Base-by-base conservation (phyloP, 1,284 basidiomycete genomes). In the Amylostereum areolatum region DNA sequence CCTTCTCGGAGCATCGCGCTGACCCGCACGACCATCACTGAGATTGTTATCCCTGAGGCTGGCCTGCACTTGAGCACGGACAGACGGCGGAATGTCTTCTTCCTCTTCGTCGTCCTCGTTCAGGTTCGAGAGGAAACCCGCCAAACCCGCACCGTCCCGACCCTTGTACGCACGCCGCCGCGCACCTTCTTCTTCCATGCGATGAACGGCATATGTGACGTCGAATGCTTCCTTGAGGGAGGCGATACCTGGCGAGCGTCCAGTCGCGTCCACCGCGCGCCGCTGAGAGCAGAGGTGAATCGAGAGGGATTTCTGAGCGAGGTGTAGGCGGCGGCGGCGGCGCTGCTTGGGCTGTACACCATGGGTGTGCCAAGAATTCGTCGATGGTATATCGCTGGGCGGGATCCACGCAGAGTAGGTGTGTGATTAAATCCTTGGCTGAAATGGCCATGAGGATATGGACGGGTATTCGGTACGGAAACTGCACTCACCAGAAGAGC, bases 141-240 rank as follows among this genome's bases (percentile, higher is more conserved):
- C 54, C 9, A 7, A 78, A 12, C 77, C 75, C n/a, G 89, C 90
- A 1, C 83, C 86, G 27, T 85, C 89, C 33, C 56, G 56, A 8
- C 87, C 88, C 10, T 86, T 84, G 67, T 88, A 89, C 44, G 88
- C 90, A 25, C 89, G 79, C 50, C 90, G 74, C 46, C 90, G 78
- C 0, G 89, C 89, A 27, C 93, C 94, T 69, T 99, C 97, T 68
- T 99, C 97, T 65, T 98, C 96, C 92, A 97, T 97, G 24, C 97
- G 85, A 68, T 99, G 97, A 0, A 99, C 96, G 9, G 97, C 97
- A 66, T 99, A 99, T 0, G 97, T 97, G 59, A 99, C 89, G 65
- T 99, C 97, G 66, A 99, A 99, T 2, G 97, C 96, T 66, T 99
- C 97, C 65, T 97, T 98, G 67, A 99, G 83, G 0, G 85, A 83